Evolutionary conservation across 2,329 filamentous ascomycete species (phyloP).

Genomic region (Fusarium continuum): DNA sequence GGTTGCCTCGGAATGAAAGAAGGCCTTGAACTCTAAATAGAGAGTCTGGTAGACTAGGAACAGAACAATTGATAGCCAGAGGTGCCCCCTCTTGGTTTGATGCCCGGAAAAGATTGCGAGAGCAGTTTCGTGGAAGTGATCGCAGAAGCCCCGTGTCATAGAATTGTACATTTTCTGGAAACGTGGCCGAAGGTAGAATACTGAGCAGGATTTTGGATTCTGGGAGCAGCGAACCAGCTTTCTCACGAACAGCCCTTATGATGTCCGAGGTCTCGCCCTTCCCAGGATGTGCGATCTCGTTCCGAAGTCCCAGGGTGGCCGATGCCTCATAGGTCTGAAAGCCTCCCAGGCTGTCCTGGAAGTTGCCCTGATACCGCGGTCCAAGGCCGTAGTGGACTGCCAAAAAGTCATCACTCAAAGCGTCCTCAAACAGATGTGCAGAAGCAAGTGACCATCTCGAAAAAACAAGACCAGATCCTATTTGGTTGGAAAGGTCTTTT

Average conservation of each 20-base stretch:
- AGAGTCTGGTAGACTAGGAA: slow-evolving; percentile 88
- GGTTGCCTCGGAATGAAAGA: slow-evolving; percentile 82
- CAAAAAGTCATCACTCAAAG: slow-evolving; percentile 88
- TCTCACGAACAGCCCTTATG: slow-evolving; percentile 83
- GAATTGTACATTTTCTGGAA: slow-evolving; percentile 82
- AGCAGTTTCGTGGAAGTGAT: slow-evolving; percentile 77
- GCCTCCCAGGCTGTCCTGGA: slow-evolving; percentile 93
- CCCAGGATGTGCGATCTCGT: slow-evolving; percentile 88
- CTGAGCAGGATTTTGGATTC: slow-evolving; percentile 86
- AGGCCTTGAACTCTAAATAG: slow-evolving; percentile 83
- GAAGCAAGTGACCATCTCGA: slow-evolving; percentile 91
- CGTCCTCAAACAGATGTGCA: slow-evolving; percentile 87
- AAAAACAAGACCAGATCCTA: slow-evolving; percentile 76
- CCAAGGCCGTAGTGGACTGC: slow-evolving; percentile 92
- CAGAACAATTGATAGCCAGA: slow-evolving; percentile 86
- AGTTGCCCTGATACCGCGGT: slow-evolving; percentile 92
- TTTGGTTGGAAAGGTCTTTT: slow-evolving; percentile 79
- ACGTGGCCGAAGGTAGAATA: slow-evolving; percentile 80
- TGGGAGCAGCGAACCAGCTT: slow-evolving; percentile 81
- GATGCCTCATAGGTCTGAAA: slow-evolving; percentile 97
- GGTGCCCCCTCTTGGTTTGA: slow-evolving; percentile 67
- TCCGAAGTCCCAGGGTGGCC: slow-evolving; percentile 86
- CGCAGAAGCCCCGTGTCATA: slow-evolving; percentile 80
- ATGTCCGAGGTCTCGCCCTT: slow-evolving; percentile 94
- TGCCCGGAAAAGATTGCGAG: slow-evolving; percentile 63